Evolutionary conservation across 2,329 filamentous ascomycete genomes (phyloP).

Genomic region (Neurospora sp.): DNA sequence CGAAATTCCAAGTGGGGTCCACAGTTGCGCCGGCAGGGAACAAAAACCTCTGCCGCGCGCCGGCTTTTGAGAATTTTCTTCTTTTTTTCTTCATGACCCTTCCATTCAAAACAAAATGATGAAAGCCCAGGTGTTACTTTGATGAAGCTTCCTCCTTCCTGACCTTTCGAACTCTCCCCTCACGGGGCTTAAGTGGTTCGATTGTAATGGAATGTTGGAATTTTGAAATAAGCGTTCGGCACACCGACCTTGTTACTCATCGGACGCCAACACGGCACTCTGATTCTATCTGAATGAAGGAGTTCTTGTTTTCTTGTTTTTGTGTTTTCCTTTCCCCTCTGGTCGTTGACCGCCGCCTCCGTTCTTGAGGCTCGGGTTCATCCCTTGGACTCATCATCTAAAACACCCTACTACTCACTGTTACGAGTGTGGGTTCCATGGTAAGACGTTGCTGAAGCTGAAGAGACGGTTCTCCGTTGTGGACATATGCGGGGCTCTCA

Average conservation of each 20-base stretch:
- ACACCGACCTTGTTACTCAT: slow-evolving; percentile 92
- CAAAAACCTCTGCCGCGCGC: slow-evolving; percentile 20
- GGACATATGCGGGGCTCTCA: neutral
- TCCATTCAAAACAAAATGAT: slow-evolving; percentile 99
- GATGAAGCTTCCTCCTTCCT: slow-evolving; percentile 62
- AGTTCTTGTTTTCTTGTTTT: slow-evolving; percentile 6
- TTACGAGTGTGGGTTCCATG: neutral
- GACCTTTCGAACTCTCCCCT: slow-evolving; percentile 74
- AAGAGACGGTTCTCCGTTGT: neutral
- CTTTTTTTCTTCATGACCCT: slow-evolving; percentile 61
- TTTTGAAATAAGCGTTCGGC: slow-evolving; percentile 99
- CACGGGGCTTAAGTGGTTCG: slow-evolving; percentile 82
- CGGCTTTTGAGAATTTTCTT: slow-evolving; percentile 27
- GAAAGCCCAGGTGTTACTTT: slow-evolving; percentile 97
- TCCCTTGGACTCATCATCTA: neutral
- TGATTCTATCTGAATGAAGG: slow-evolving; percentile 50
- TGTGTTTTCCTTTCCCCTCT: slow-evolving; percentile 1
- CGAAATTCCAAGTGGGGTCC: slow-evolving; percentile 9
- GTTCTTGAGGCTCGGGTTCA: neutral
- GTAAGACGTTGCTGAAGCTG: neutral
- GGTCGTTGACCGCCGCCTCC: neutral
- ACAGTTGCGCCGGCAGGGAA: slow-evolving; percentile 9
- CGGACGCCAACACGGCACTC: slow-evolving; percentile 98
- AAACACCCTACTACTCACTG: neutral
- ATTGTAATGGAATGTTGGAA: slow-evolving; percentile 53